These are phyloP conservation scores for Colletotrichum tropicicola DNA, from an alignment of 2,329 filamentous ascomycete species.

Conservation along the genomic window DNA sequence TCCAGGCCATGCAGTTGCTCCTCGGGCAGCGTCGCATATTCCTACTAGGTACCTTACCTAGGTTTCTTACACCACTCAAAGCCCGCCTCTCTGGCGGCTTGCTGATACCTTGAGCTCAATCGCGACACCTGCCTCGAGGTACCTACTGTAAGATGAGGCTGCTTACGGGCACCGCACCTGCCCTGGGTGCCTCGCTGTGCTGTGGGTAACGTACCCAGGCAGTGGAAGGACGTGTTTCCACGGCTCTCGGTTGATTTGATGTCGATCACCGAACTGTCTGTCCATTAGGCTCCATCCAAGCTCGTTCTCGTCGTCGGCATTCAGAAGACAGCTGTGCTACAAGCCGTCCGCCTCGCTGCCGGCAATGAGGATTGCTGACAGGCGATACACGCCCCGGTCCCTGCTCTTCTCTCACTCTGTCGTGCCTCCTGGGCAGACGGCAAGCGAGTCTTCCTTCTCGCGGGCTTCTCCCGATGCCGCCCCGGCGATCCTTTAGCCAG, in stretches of 20 bases:
- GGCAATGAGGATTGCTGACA: too few species aligned
- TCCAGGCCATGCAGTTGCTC: conserved; percentile 7
- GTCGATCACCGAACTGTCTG: neutral
- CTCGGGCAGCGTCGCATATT: conserved; percentile 8
- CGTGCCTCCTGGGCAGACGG: neutral
- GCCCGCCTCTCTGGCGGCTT: too few species aligned
- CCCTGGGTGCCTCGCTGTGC: too few species aligned
- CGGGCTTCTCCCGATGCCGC: conserved; percentile 12
- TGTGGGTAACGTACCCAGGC: too few species aligned
- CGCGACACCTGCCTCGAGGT: too few species aligned
- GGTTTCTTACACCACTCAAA: too few species aligned
- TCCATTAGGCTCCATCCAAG: neutral
- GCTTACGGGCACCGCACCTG: too few species aligned
- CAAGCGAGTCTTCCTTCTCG: neutral
- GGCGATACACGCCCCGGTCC: too few species aligned
- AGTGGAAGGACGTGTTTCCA: neutral
- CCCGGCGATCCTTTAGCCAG: neutral
- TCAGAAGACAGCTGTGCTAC: neutral
- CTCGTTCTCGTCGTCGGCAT: conserved; percentile 20
- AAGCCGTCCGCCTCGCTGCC: neutral
- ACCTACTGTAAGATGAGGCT: too few species aligned
- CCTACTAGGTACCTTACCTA: too few species aligned
- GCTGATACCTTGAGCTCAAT: too few species aligned
- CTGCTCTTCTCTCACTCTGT: too few species aligned
- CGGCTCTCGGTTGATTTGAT: neutral